Conservation (phyloP, 2,329 filamentous ascomycete genomes). For the Colletotrichum australisinense region DNA sequence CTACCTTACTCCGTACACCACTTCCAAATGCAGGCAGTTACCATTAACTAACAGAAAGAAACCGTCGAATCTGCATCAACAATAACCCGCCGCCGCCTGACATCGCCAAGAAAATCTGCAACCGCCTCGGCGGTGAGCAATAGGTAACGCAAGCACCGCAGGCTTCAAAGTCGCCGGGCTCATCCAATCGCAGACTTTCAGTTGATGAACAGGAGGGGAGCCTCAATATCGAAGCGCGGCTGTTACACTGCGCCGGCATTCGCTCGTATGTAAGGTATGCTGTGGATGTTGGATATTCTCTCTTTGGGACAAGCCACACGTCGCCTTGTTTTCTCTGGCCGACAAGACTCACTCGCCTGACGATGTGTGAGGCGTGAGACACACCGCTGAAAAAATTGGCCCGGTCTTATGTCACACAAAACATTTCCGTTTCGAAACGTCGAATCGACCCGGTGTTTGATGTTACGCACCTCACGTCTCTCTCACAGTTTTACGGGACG, state of each 20-base stretch:
- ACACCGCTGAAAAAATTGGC: too few relatives aligned
- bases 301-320: background rate
- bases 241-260: constrained; percentile 26
- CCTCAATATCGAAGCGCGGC: background rate
- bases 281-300: background rate
- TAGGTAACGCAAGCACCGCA: background rate
- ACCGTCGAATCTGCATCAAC: background rate
- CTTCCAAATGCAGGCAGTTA: background rate
- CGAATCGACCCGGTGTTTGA: background rate
- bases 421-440: constrained; percentile 22
- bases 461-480: background rate
- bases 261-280: background rate
- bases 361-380: too few relatives aligned
- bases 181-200: constrained; percentile 6
- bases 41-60: background rate
- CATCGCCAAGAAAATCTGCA: background rate
- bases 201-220: background rate
- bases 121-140: constrained; percentile 13
- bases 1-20: background rate
- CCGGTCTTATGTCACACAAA: constrained; percentile 3
- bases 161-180: background rate
- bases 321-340: too few relatives aligned
- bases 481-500: too few relatives aligned
- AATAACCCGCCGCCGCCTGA: background rate
- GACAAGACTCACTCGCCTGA: too few relatives aligned